Conservation (phyloP, 192 early-diverging fungal genomes). For the Coemansia sp. region DNA sequence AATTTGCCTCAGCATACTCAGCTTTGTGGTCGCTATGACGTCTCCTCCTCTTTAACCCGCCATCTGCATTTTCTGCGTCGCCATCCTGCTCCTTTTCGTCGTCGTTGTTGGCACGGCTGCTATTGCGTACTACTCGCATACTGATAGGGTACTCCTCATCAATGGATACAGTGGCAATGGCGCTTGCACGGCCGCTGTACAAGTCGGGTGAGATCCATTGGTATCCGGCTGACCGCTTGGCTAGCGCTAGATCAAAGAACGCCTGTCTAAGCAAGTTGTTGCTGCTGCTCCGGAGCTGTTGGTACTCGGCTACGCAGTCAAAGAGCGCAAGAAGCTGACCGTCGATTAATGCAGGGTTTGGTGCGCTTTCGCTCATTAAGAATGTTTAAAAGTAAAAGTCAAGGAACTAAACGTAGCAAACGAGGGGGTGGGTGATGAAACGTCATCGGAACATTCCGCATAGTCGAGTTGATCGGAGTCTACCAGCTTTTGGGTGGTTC, state of each 20-base stretch:
- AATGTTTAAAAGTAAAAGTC: not conserved
- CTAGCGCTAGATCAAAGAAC: slow-evolving; percentile 38
- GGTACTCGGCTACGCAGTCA: slow-evolving; percentile 36
- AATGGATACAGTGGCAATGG: slow-evolving; percentile 25
- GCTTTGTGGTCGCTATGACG: not conserved
- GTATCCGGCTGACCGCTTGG: slow-evolving; percentile 47
- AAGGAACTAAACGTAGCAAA: not conserved
- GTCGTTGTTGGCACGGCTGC: not conserved
- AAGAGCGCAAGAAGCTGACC: slow-evolving; percentile 19
- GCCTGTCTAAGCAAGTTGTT: slow-evolving; percentile 17
- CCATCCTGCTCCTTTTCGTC: not conserved
- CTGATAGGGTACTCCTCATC: not conserved
- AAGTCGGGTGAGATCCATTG: slow-evolving; percentile 45
- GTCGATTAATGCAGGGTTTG: slow-evolving; percentile 11
- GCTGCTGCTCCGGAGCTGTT: slow-evolving; percentile 7
- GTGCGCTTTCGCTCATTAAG: not conserved
- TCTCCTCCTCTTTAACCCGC: not conserved
- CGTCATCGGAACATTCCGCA: not conserved
- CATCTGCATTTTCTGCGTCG: not conserved
- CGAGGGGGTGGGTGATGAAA: not conserved
- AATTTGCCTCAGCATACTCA: not conserved
- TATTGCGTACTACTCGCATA: not conserved
- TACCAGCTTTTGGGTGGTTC: not conserved
- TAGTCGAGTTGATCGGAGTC: not conserved
- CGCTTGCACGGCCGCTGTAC: slow-evolving; percentile 33